phyloP scores from a whole-genome alignment of 129 eudicot genomes.

The Artemisia annua region DNA sequence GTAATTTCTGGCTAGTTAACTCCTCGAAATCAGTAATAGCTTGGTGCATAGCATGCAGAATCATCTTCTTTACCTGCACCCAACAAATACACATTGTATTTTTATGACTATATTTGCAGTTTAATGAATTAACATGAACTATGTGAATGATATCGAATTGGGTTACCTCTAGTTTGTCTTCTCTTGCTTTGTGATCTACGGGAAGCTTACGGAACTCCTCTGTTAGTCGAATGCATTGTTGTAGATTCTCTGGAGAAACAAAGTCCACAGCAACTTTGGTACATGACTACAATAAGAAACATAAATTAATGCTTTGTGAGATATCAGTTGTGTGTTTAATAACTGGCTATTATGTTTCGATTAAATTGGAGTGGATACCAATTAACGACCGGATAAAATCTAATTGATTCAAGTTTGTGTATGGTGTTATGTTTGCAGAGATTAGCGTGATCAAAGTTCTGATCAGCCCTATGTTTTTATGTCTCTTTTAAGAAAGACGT shows the following conservation, averaged over 20 bases:
- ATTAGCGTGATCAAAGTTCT: no score
- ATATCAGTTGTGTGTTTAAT: neutral
- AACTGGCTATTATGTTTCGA: no score
- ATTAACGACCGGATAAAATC: no score
- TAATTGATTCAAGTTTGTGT: no score
- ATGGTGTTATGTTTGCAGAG: no score
- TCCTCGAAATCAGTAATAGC: slow-evolving; percentile 48
- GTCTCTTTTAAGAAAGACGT: no score
- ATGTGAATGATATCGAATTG: neutral
- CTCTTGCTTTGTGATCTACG: slow-evolving; percentile 63
- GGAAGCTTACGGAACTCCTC: slow-evolving; percentile 81
- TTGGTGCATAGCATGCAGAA: slow-evolving; percentile 62
- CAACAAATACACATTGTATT: neutral
- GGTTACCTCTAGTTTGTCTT: slow-evolving; percentile 87
- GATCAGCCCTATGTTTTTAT: no score
- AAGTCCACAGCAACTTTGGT: slow-evolving; percentile 84
- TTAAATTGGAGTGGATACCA: no score
- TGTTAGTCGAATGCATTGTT: slow-evolving; percentile 62
- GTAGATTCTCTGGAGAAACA: slow-evolving; percentile 80
- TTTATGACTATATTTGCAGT: neutral
- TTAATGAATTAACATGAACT: neutral
- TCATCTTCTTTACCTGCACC: slow-evolving; percentile 77
- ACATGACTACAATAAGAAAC: slow-evolving; percentile 57
- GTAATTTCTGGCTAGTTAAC: slow-evolving; percentile 14
- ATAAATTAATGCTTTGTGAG: neutral